Base-by-base conservation (phyloP, 768 basidiomycete genomes). In the Flagelloscypha sp. region DNA sequence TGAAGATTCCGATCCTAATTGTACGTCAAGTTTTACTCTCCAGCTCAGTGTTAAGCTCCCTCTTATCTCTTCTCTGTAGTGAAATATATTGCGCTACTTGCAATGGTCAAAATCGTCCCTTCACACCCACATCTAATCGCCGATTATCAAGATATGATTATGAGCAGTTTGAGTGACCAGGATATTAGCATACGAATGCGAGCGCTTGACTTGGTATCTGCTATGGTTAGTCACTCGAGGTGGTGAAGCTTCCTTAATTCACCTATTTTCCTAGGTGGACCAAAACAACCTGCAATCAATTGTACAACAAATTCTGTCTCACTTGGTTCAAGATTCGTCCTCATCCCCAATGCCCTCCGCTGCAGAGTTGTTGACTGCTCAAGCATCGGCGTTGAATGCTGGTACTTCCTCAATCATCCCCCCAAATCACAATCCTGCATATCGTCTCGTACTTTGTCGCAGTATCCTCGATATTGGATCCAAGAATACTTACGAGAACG, bases 161-260 rank as follows among this genome's bases (percentile, higher is more conserved):
- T 98, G 29, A 62, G 81, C 1, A 94, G 89, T 47, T 72, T 97
- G 34, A 84, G 86, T 46, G 94, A 98, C 49, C 76, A 84, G 41
- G 95, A 99, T 55, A 80, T 97, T 36, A 93, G 88, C 40, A 97
- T 99, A 39, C 77, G 95, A 11, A 86, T 97, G 84, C 73, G 95
- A 37, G 92, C 94, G 1, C 72, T 99, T 17, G 95, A 98, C 49
- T 71, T 99, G 4, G 74, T 97, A 18, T 84, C 88, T 16, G 87
- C 86, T 4, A 94, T 99, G 83, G 94, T 90, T 52, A 46, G 67
- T 48, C 29, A 5, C 20, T 27, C 15, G n/a, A n/a, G n/a, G n/a
- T n/a, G n/a, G n/a, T n/a, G n/a, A n/a, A n/a, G n/a, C n/a, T n/a
- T n/a, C n/a, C n/a, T n/a, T n/a, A n/a, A n/a, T n/a, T n/a, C n/a